Evolutionary conservation across 129 eudicot species (phyloP).

Genomic region (Gnaphalium uliginosum): DNA sequence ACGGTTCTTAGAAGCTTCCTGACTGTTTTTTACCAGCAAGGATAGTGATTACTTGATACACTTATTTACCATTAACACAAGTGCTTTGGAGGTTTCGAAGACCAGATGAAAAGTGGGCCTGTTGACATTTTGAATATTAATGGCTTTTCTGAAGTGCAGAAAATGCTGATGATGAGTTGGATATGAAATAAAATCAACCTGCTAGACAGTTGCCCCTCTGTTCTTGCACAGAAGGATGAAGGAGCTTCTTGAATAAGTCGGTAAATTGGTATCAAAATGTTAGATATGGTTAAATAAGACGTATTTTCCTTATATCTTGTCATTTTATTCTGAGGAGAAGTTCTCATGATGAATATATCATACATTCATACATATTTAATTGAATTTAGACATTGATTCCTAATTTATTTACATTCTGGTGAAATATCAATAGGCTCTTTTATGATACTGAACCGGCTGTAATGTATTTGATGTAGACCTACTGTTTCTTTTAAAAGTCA

Average conservation of each 20-base stretch:
- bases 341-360: background rate
- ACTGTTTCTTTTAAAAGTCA: too few relatives aligned
- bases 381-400: too few relatives aligned
- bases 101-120: background rate
- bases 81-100: background rate
- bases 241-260: background rate
- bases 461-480: too few relatives aligned
- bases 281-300: background rate
- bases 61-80: background rate
- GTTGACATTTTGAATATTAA: background rate
- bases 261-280: background rate
- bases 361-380: background rate
- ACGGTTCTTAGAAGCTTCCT: background rate
- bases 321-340: background rate
- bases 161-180: background rate
- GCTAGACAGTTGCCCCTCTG: background rate
- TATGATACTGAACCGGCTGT: too few relatives aligned
- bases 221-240: background rate
- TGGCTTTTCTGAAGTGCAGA: background rate
- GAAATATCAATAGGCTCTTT: too few relatives aligned
- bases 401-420: background rate
- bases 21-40: background rate
- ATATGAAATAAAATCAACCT: background rate
- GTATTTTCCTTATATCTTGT: background rate
- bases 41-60: background rate